phyloP scores from a whole-genome alignment of 1,284 basidiomycete genomes.

The Cutaneotrichosporon cutaneum region DNA sequence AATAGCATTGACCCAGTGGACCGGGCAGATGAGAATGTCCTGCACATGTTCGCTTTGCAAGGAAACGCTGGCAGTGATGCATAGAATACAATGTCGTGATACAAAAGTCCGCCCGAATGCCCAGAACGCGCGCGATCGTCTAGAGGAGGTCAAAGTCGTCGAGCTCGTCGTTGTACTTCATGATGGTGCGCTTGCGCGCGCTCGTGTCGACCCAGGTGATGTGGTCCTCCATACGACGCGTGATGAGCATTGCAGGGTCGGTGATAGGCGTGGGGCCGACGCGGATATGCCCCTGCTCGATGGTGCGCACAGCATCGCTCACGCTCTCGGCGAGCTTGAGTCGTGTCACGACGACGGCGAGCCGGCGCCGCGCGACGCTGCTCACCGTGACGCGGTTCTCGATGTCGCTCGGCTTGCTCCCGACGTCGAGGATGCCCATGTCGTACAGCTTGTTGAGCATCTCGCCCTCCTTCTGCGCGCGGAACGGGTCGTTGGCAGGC shows the following conservation, averaged over 20 bases:
- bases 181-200: constrained; percentile 92
- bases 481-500: constrained; percentile 85
- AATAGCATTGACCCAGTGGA: too few relatives aligned
- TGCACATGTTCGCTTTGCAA: background rate
- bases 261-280: constrained; percentile 95
- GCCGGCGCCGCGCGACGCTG: constrained; percentile 84
- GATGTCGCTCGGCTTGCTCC: constrained; percentile 77
- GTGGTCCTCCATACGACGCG: constrained; percentile 98
- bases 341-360: constrained; percentile 90
- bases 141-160: constrained; percentile 86
- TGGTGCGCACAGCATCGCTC: constrained; percentile 89
- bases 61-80: background rate
- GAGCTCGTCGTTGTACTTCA: constrained; percentile 96
- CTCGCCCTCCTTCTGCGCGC: constrained; percentile 77
- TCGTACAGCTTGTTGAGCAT: constrained; percentile 95
- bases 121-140: constrained; percentile 20
- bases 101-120: constrained; percentile 1
- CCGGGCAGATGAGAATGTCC: too few relatives aligned
- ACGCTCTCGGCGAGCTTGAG: constrained; percentile 95
- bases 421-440: constrained; percentile 79
- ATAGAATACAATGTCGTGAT: constrained; percentile 8
- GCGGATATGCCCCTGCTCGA: constrained; percentile 97
- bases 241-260: constrained; percentile 95
- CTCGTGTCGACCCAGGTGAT: constrained; percentile 99
- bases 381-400: constrained; percentile 95